Conservation (phyloP, 805 yeast species). For the Candida mattraensis region DNA sequence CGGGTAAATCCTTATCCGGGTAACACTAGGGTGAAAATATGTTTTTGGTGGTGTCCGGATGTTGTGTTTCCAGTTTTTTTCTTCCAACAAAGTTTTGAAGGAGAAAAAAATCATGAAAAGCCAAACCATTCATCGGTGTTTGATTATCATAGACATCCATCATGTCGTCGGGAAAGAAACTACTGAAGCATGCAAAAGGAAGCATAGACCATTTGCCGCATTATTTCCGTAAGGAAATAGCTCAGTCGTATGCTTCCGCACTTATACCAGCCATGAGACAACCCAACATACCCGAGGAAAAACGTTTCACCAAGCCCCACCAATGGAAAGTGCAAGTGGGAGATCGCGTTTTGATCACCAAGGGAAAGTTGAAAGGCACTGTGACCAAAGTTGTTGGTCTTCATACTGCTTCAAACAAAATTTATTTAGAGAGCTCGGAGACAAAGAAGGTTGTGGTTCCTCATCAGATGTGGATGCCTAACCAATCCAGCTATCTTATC, state of each 20-base stretch:
- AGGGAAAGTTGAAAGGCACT: slow-evolving; percentile 74
- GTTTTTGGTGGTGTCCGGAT: no score
- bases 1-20: no score
- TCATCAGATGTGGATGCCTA: slow-evolving; percentile 66
- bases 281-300: slow-evolving; percentile 28
- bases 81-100: no score
- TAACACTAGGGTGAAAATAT: no score
- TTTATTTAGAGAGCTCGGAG: slow-evolving; percentile 67
- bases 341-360: slow-evolving; percentile 70
- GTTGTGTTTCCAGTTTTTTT: no score
- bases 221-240: slow-evolving; percentile 29
- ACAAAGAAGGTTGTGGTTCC: slow-evolving; percentile 67
- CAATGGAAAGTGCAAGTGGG: slow-evolving; percentile 69
- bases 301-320: slow-evolving; percentile 41
- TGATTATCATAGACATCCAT: no score
- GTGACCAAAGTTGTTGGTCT: slow-evolving; percentile 66
- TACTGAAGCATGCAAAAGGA: no score
- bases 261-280: slow-evolving; percentile 35
- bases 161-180: no score
- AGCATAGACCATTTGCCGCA: slow-evolving; percentile 32
- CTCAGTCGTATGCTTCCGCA: slow-evolving; percentile 27
- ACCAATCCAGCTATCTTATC: slow-evolving; percentile 69
- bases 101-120: no score
- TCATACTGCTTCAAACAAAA: slow-evolving; percentile 59
- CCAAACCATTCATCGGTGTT: no score